These are phyloP conservation scores for Hericium rajendrae DNA, from an alignment of 768 basidiomycete genomes.

Conservation along the genomic window DNA sequence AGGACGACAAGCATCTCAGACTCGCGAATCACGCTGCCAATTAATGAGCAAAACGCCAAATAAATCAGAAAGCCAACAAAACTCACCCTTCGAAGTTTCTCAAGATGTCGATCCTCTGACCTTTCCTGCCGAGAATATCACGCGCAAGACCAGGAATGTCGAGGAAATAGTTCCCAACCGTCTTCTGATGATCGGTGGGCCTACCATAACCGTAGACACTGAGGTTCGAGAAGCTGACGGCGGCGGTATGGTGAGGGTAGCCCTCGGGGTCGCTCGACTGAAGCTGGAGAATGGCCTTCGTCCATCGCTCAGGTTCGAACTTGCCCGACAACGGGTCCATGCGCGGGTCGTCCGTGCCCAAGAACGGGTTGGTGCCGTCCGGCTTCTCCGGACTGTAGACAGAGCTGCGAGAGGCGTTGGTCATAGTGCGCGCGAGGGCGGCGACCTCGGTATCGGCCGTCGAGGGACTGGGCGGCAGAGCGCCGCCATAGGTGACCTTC, in stretches of 20 bases:
- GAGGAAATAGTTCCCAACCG: slow-evolving; percentile 26
- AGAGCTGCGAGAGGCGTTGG: not conserved
- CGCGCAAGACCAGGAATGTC: slow-evolving; percentile 5
- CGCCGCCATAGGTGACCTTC: not conserved
- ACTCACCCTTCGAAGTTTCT: not conserved
- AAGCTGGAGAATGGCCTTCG: slow-evolving; percentile 20
- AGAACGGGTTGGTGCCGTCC: slow-evolving; percentile 15
- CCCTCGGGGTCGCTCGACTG: slow-evolving; percentile 19
- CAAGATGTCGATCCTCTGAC: slow-evolving; percentile 2
- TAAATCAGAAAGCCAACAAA: not conserved
- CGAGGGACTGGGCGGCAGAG: not conserved
- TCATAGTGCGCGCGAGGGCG: slow-evolving; percentile 3
- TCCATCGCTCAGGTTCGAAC: slow-evolving; percentile 27
- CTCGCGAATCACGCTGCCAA: slow-evolving; percentile 29
- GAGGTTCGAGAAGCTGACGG: slow-evolving; percentile 29
- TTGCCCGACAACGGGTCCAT: slow-evolving; percentile 27
- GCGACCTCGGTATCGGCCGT: not conserved
- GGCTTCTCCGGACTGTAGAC: not conserved
- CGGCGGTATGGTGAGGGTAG: slow-evolving; percentile 22
- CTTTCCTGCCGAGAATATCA: not conserved
- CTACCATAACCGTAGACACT: slow-evolving; percentile 23
- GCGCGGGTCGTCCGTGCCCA: slow-evolving; percentile 19
- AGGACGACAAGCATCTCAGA: slow-evolving; percentile 50
- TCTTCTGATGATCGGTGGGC: slow-evolving; percentile 32
- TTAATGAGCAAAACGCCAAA: not conserved